These are phyloP conservation scores for Paecilomyces sp. DNA, from an alignment of 2,329 filamentous ascomycete genomes.

Conservation along the genomic window DNA sequence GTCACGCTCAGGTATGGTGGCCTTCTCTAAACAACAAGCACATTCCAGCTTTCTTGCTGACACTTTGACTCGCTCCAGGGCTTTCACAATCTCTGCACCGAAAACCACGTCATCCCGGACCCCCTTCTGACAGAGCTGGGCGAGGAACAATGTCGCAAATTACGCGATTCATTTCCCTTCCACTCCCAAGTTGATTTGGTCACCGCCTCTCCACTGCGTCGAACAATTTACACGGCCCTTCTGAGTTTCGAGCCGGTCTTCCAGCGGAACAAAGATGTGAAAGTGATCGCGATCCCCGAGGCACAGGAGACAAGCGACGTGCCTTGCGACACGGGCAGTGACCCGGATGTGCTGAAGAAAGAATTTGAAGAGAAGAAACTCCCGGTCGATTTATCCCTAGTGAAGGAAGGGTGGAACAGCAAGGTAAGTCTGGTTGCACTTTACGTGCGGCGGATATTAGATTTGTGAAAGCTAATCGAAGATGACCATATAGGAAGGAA, in stretches of 20 bases:
- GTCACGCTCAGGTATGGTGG: conserved; percentile 37
- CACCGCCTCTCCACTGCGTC: conserved; percentile 69
- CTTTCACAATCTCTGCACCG: conserved; percentile 67
- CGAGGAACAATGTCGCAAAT: conserved; percentile 61
- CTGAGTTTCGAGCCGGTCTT: conserved; percentile 58
- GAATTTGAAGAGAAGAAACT: conserved; percentile 52
- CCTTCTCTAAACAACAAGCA: not conserved
- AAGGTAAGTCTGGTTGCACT: conserved; percentile 42
- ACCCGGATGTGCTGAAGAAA: conserved; percentile 45
- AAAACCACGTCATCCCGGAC: conserved; percentile 68
- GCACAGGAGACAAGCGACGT: conserved; percentile 70
- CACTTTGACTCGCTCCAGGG: conserved; percentile 44
- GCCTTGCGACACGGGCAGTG: conserved; percentile 69
- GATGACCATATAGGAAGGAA: conserved; percentile 23
- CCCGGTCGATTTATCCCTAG: conserved; percentile 56
- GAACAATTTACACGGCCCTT: conserved; percentile 73
- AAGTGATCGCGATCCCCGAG: conserved; percentile 62
- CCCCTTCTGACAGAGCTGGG: conserved; percentile 72
- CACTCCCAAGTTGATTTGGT: conserved; percentile 62
- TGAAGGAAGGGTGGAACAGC: conserved; percentile 63
- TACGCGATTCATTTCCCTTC: conserved; percentile 57
- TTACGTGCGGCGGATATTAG: conserved; percentile 1
- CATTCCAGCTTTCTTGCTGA: not conserved
- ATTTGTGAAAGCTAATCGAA: not conserved
- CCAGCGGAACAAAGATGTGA: conserved; percentile 36